Conservation (phyloP, 2,329 filamentous ascomycete species). For the Ophiocordyceps polyrhachis-furcata region DNA sequence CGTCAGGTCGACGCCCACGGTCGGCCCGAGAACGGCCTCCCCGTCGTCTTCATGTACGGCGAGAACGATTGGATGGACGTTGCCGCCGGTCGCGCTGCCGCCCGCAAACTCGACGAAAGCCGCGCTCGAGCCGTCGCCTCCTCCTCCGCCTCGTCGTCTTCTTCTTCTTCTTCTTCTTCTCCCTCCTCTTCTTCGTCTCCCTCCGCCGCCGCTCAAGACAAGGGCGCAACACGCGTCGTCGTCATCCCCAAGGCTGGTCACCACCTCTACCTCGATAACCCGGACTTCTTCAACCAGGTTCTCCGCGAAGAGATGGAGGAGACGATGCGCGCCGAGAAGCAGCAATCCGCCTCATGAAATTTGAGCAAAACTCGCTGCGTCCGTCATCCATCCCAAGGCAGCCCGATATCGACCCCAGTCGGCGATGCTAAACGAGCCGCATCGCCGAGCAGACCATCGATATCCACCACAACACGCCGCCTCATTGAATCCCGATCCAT, state of each 20-base stretch:
- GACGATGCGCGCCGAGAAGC: slow-evolving; percentile 16
- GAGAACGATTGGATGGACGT: slow-evolving; percentile 99
- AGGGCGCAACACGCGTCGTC: slow-evolving; percentile 65
- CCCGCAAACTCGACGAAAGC: slow-evolving; percentile 58
- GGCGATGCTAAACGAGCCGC: too few species aligned
- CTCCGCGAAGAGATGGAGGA: slow-evolving; percentile 35
- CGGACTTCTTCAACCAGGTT: slow-evolving; percentile 35
- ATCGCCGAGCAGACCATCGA: too few species aligned
- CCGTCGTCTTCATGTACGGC: slow-evolving; percentile 87
- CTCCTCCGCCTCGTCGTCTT: slow-evolving; percentile 35
- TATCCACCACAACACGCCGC: too few species aligned
- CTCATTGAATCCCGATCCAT: too few species aligned
- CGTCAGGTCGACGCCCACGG: slow-evolving; percentile 30
- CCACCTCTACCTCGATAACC: slow-evolving; percentile 41
- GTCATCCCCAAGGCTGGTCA: slow-evolving; percentile 47
- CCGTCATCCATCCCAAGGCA: too few species aligned
- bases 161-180: too few species aligned
- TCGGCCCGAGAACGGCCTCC: slow-evolving; percentile 46
- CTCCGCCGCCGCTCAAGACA: slow-evolving; percentile 53
- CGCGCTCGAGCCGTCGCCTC: slow-evolving; percentile 38
- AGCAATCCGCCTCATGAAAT: background rate
- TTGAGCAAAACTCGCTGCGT: too few species aligned
- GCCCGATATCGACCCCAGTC: too few species aligned
- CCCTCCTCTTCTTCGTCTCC: slow-evolving; percentile 30
- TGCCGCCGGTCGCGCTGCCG: slow-evolving; percentile 60